A percentile compares a stretch with the other conserved stretches of the same genome.
Conservation (phyloP, 371 early-diverging fungal species). For the Mortierella sp. region DNA sequence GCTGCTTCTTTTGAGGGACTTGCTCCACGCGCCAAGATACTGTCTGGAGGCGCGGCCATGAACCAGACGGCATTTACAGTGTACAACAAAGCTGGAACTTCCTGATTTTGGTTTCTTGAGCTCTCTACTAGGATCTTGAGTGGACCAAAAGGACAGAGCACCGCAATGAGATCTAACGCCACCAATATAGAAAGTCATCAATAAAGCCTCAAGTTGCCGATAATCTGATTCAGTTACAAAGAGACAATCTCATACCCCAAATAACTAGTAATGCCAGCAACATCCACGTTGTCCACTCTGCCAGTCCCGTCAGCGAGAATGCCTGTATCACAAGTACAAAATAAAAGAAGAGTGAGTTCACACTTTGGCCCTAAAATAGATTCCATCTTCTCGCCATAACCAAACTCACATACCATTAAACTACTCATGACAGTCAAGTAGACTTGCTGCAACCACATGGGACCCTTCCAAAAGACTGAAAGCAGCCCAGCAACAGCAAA, state of each 20-base stretch:
- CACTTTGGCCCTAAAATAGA: not conserved
- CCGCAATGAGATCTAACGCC: conserved; percentile 84
- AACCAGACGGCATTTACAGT: conserved; percentile 83
- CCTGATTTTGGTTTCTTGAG: conserved; percentile 76
- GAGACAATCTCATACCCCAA: conserved; percentile 77
- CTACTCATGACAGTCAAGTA: conserved; percentile 88
- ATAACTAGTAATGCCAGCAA: conserved; percentile 82
- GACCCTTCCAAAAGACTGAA: conserved; percentile 88
- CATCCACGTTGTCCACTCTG: conserved; percentile 88
- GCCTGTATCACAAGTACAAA: conserved; percentile 58
- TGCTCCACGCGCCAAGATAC: conserved; percentile 24
- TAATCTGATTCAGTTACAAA: not conserved
- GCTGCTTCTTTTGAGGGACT: conserved; percentile 10
- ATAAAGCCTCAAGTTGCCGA: too few species aligned
- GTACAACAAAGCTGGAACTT: conserved; percentile 87
- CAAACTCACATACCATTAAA: conserved; percentile 71
- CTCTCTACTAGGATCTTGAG: conserved; percentile 86
- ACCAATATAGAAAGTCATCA: not conserved
- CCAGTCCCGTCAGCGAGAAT: conserved; percentile 79
- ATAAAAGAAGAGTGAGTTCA: not conserved
- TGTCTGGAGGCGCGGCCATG: conserved; percentile 74
- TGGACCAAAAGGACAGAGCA: conserved; percentile 93
- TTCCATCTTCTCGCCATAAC: not conserved
- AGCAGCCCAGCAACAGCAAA: conserved; percentile 81
- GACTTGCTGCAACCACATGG: conserved; percentile 80